A percentile compares a stretch with the other conserved stretches of the same genome.
phyloP scores from a whole-genome alignment of 352 stramenopile genomes.

The Pythium volutum region DNA sequence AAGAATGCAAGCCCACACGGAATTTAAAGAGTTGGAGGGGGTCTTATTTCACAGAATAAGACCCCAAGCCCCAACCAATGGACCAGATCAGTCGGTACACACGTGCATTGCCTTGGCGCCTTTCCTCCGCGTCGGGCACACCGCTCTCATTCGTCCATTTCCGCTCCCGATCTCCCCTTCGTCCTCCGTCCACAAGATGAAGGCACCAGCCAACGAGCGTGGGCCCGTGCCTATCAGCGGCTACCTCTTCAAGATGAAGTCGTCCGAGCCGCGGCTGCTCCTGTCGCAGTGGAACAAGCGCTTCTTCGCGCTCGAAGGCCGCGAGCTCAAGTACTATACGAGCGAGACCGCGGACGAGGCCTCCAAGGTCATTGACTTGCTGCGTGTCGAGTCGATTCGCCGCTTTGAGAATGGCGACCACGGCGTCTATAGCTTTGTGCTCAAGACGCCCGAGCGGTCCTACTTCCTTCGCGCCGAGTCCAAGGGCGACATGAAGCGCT shows the following conservation, averaged over 20 bases:
- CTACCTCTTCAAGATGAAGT: conserved; percentile 86
- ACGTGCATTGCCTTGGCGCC: too few relatives aligned
- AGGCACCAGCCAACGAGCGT: conserved; percentile 39
- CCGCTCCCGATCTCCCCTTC: not conserved
- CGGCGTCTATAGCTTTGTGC: conserved; percentile 73
- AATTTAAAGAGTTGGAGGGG: too few relatives aligned
- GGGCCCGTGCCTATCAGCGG: conserved; percentile 73
- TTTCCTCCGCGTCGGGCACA: too few relatives aligned
- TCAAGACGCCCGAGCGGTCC: conserved; percentile 71
- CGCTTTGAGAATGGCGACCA: conserved; percentile 83
- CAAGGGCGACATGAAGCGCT: conserved; percentile 88
- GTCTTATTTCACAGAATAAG: too few relatives aligned
- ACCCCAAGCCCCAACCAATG: too few relatives aligned
- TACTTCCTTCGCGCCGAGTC: conserved; percentile 80
- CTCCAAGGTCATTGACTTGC: conserved; percentile 71
- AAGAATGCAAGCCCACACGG: not conserved
- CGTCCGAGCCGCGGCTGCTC: conserved; percentile 48
- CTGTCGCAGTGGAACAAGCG: conserved; percentile 80
- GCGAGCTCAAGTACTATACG: conserved; percentile 78
- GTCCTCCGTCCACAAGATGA: conserved; percentile 31
- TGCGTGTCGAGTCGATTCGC: conserved; percentile 73
- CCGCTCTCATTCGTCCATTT: not conserved
- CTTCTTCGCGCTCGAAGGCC: conserved; percentile 76
- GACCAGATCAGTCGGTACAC: too few relatives aligned
- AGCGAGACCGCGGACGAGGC: conserved; percentile 52